Evolutionary conservation across 179 eudicot genomes (phyloP).

Genomic region (Amaranthus tricolor): DNA sequence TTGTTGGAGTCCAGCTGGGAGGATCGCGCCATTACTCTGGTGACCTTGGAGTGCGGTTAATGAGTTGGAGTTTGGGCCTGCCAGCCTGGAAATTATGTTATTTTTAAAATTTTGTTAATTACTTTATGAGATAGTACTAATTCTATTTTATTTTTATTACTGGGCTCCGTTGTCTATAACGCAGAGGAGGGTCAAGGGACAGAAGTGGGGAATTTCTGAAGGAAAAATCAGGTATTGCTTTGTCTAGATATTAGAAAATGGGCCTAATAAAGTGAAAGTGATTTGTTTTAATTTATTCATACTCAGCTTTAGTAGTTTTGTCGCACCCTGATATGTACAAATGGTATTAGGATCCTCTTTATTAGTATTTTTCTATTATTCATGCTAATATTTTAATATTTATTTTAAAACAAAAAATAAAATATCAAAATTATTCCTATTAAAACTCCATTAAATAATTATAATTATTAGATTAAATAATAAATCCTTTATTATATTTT

Average conservation of each 20-base stretch:
- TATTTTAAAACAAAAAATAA: too few species aligned
- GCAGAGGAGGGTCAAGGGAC: too few species aligned
- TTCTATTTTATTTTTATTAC: background rate
- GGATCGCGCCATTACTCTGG: conserved; percentile 4
- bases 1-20: conserved; percentile 23
- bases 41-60: conserved; percentile 13
- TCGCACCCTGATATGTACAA: background rate
- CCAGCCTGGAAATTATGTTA: conserved; percentile 14
- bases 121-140: background rate
- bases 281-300: background rate
- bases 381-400: too few species aligned
- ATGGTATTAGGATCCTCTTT: too few species aligned
- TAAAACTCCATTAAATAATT: too few species aligned
- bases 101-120: background rate
- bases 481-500: too few species aligned
- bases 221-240: background rate
- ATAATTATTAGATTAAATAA: too few species aligned
- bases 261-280: background rate
- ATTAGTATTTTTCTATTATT: too few species aligned
- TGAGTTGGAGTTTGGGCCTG: conserved; percentile 19
- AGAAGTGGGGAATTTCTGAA: background rate
- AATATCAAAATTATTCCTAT: too few species aligned
- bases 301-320: background rate
- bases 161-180: background rate
- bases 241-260: background rate